Evolutionary conservation across 2,329 filamentous ascomycete species (phyloP), one percentile per base, ranked within the genome.

Genomic region (Intubia oerlemansii): DNA sequence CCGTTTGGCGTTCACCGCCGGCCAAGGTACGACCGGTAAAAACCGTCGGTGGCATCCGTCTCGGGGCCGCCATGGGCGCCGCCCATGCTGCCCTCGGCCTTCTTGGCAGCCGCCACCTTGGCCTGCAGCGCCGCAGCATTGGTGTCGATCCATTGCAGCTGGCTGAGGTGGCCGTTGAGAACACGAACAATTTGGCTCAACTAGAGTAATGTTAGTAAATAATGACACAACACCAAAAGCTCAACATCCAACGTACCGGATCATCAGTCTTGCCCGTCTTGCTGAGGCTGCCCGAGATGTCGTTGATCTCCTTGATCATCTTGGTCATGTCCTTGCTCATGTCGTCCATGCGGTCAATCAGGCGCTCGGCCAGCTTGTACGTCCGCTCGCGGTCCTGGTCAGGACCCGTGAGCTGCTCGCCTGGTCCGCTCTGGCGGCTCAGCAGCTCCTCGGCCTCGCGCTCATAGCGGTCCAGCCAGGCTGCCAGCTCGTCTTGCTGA

Each of bases 231-330:
- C 17, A 12, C 5, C 10, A 10, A 18, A 21, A n/a, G n/a, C n/a
- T n/a, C n/a, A n/a, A n/a, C n/a, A n/a, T n/a, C n/a, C n/a, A 16
- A 63, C 72, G 53, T 63, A 88, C 80, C 39, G 79, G 79, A 52
- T 88, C 80, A 48, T 88, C 79, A 17, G 79, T 67, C 52, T 90
- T 90, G 51, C 66, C 75, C 33, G 77, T 81, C 62, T 90, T 92
- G 61, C 71, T 85, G 39, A 98, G 56, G 15, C 73, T 81, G 31
- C 78, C 66, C n/a, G 80, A 88, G 36, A 90, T 85, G 40, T 74
- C 70, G 47, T 98, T 98, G 47, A 98, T 91, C 52, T 95, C 88
- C 46, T 91, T 84, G 41, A 98, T 91, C 82, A 98, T 95, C 53
- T 81, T 85, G 27, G 70, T 72, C 37, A 98, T 59, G 46, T 92